phyloP scores from a whole-genome alignment of 139 green algal genomes.

The Desmodesmus armatus region DNA sequence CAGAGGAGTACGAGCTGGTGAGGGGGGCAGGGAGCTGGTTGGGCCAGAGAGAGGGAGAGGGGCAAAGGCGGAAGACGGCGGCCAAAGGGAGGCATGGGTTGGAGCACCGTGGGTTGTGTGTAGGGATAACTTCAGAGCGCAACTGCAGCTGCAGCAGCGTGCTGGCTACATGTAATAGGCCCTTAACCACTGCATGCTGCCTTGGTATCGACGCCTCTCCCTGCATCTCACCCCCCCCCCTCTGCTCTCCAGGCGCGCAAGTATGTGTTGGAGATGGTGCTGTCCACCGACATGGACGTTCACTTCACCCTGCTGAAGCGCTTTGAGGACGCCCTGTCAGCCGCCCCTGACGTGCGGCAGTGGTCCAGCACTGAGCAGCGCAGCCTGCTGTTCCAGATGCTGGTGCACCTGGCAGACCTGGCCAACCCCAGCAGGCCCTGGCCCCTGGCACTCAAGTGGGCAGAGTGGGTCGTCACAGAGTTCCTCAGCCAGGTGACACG shows the following conservation, averaged over 20 bases:
- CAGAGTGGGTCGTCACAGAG: conserved; percentile 72
- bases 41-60: no score
- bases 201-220: no score
- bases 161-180: not conserved
- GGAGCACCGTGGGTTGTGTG: no score
- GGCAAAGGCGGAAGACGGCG: no score
- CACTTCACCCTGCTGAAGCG: conserved; percentile 72
- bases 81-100: no score
- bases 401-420: conserved; percentile 75
- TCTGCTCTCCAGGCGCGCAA: conserved; percentile 47
- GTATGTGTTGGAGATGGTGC: conserved; percentile 71
- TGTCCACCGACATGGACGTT: conserved; percentile 78
- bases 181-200: no score
- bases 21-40: no score
- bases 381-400: conserved; percentile 67
- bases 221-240: not conserved
- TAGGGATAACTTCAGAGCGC: no score
- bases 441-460: conserved; percentile 61
- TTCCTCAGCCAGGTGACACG: conserved; percentile 68
- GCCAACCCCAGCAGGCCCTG: conserved; percentile 72
- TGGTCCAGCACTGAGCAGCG: conserved; percentile 54
- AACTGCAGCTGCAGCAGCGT: not conserved
- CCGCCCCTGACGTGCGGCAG: conserved; percentile 32
- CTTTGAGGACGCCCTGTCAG: conserved; percentile 56
- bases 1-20: conserved; percentile 42